These are phyloP conservation scores for Phytophthora ramorum DNA, from an alignment of 352 stramenopile species.

Conservation along the genomic window DNA sequence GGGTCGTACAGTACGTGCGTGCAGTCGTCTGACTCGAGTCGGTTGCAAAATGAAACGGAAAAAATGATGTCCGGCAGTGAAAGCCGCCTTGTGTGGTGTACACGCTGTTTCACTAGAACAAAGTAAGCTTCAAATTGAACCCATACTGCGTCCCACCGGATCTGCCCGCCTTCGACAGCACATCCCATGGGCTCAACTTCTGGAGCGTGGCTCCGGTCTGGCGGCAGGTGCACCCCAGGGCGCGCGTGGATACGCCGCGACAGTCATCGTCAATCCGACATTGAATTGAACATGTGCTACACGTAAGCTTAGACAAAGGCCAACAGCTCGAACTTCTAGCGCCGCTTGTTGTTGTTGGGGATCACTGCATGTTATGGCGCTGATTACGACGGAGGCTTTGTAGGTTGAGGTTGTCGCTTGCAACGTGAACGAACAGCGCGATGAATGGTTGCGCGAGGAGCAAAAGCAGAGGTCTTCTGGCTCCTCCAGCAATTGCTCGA, in stretches of 20 bases:
- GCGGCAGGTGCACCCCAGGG: not conserved
- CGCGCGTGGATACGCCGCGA: not conserved
- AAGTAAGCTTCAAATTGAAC: slow-evolving; percentile 14
- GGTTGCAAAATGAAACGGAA: slow-evolving; percentile 26
- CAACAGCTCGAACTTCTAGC: not conserved
- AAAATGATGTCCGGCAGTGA: slow-evolving; percentile 4
- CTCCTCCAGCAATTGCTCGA: not conserved
- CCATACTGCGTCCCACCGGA: not conserved
- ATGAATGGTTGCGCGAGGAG: too few relatives aligned
- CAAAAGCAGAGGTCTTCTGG: too few relatives aligned
- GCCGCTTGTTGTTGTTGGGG: not conserved
- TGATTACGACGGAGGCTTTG: not conserved
- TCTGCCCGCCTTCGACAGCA: not conserved
- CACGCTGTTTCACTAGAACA: not conserved
- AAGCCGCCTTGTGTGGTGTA: slow-evolving; percentile 4
- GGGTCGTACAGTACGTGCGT: slow-evolving; percentile 5
- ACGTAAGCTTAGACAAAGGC: too few relatives aligned
- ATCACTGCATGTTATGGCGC: not conserved
- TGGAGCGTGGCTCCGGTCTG: slow-evolving; percentile 7
- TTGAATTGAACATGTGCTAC: too few relatives aligned
- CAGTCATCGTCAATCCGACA: not conserved
- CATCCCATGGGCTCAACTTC: not conserved
- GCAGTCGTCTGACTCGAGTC: slow-evolving; percentile 18
- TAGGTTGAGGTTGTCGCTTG: not conserved
- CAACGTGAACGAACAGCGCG: not conserved